Evolutionary conservation across 1,139 yeast genomes (phyloP), one percentile per base, ranked within the genome.

Genomic region (Hansenula lynferdii): DNA sequence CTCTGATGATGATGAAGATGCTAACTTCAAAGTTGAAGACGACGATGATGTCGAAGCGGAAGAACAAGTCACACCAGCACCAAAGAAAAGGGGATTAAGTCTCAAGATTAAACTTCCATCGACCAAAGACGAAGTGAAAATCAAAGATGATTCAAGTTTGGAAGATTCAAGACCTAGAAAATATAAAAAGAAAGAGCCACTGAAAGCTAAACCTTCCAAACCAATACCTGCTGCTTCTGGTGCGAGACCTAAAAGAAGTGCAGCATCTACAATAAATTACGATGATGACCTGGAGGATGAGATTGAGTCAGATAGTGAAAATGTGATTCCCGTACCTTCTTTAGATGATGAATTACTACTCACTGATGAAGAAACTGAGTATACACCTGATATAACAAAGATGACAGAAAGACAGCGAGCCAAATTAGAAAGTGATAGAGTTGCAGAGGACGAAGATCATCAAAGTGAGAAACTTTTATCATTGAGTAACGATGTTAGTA

Each of bases 351-450:
- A 46, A 21, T 49, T 53, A 1, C 39, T 52, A 6, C 51, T 52
- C 5, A 51, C 47, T 2, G 60, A 51, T 10, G 63, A 55, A 5
- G 56, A 49, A 6, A 56, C 51, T 17, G 52, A 42, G 1, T 29
- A 15, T 10, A 34, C 41, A 7, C 40, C 34, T 6, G 83, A 78
- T 50, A 52, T 71, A 8, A 62, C 78, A 10, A 70, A 75, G 44
- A 70, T 78, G 77, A 78, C 85, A 0, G 84, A 77, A 45, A 61
- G 85, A 51, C 85, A 79, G 54, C 56, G 82, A 34, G 71, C 79
- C 3, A 67, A 69, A 44, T 64, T 61, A 26, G 51, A 66, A 31
- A 77, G 70, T 17, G 62, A 62, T 14, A 62, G 32, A 2, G 23
- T 24, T 7, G 30, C n/a, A 10, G 33, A 33, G 8, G 43, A 36